Conservation (phyloP, 2,329 filamentous ascomycete genomes). For the Fusarium sp. region DNA sequence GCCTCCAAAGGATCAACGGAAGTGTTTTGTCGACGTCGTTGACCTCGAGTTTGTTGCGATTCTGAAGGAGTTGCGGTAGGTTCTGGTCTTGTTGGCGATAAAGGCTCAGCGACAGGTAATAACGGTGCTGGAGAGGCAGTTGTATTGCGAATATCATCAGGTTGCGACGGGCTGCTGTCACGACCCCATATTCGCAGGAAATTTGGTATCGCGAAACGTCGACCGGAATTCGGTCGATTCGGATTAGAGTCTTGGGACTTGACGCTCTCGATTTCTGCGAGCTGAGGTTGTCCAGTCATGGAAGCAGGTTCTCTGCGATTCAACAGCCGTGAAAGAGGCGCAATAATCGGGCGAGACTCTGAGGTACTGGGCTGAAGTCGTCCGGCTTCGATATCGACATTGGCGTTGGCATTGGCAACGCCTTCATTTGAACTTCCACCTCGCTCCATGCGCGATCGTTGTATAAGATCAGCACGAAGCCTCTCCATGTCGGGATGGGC, state of each 20-base stretch:
- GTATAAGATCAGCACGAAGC: slow-evolving; percentile 49
- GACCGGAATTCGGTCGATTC: slow-evolving; percentile 42
- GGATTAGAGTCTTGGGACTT: slow-evolving; percentile 60
- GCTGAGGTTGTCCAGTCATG: slow-evolving; percentile 25
- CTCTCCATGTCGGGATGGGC: slow-evolving; percentile 47
- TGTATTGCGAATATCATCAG: slow-evolving; percentile 18
- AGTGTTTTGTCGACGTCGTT: slow-evolving; percentile 8
- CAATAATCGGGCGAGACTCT: slow-evolving; percentile 8
- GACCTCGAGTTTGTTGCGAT: slow-evolving; percentile 15
- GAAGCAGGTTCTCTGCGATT: slow-evolving; percentile 34
- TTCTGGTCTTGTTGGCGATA: slow-evolving; percentile 19
- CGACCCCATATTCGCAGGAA: slow-evolving; percentile 28
- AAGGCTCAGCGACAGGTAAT: slow-evolving; percentile 20
- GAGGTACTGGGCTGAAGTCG: slow-evolving; percentile 12
- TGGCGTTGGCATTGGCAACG: slow-evolving; percentile 12
- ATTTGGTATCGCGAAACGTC: slow-evolving; percentile 20
- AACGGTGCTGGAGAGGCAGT: slow-evolving; percentile 34
- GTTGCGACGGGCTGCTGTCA: slow-evolving; percentile 14
- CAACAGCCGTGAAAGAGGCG: slow-evolving; percentile 35
- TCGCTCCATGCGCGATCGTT: slow-evolving; percentile 47
- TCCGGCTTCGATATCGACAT: slow-evolving; percentile 30
- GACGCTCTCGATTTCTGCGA: slow-evolving; percentile 54
- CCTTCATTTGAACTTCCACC: slow-evolving; percentile 26
- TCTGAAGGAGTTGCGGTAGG: slow-evolving; percentile 24
- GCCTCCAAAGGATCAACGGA: slow-evolving; percentile 26